Evolutionary conservation across 2,329 filamentous ascomycete genomes (phyloP), one percentile per base, ranked within the genome.

Genomic region (Botrytis galanthina): DNA sequence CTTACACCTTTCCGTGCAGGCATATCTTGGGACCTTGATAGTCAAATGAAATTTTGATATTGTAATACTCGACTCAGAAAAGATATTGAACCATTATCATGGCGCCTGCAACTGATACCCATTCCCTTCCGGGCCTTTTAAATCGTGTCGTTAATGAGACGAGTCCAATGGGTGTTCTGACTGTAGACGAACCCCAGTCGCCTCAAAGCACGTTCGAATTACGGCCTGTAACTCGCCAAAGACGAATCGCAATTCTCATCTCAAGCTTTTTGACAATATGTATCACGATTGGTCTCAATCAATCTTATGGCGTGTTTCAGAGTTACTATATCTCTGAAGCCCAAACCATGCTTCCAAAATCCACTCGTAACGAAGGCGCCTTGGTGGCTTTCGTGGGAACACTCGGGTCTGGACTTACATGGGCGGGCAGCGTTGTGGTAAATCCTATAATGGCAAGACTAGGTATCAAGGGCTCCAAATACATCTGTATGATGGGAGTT

Each of bases 271-370:
- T 83, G 0, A 83, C 83, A 59, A 84, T 86, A 51, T 82, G 82
- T 66, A 81, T 86, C 35, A 86, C 85, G 5, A 84, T 86, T 66
- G 85, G 85, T 18, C 83, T 86, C 73, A 87, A 87, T 75, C 85
- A 86, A 73, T 82, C 81, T 48, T 87, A 84, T 75, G 85, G 85
- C 16, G 84, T 86, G 16, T 87, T 86, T 71, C 85, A 86, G 75
- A 81, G 84, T 66, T 86, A 84, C 76, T 87, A 86, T 75, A 82
- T 84, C 66, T 85, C 84, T 7, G 70, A 80, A 0, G 75, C 75
- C 46, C 82, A 85, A 75, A 79, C 82, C 12, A 77, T 86, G n/a
- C 80, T 86, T 22, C 77, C 77, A 3, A 78, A 78, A 10, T 74
- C 78, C 2, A 80, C 82, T 26, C 76, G 80, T 8, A 77, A 79